phyloP scores from a whole-genome alignment of 306 rosid species.

The Sicyos baderoa region DNA sequence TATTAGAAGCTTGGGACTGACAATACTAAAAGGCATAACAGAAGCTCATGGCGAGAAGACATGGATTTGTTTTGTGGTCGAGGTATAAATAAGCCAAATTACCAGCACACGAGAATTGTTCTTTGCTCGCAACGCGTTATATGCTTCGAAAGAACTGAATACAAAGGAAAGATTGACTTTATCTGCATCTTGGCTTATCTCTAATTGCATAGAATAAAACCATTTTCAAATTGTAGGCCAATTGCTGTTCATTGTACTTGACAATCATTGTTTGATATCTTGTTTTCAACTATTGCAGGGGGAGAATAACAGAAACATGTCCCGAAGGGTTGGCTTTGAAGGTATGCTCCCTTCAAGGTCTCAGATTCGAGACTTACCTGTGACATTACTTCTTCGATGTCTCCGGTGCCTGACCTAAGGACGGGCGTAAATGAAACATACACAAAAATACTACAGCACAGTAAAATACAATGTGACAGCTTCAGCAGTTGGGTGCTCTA shows the following conservation, averaged over 20 bases:
- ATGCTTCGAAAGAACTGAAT: not conserved
- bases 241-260: no score
- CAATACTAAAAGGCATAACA: constrained; percentile 68
- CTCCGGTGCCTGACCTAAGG: no score
- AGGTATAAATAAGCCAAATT: constrained; percentile 39
- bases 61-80: constrained; percentile 87
- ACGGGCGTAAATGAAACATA: no score
- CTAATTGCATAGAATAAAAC: no score
- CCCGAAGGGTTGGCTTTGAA: no score
- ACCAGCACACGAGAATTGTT: not conserved
- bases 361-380: no score
- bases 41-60: constrained; percentile 73
- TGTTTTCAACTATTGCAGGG: constrained; percentile 44
- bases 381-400: no score
- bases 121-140: not conserved
- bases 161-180: not conserved
- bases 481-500: not conserved
- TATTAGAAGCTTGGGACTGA: constrained; percentile 67
- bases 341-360: no score
- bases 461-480: constrained; percentile 32
- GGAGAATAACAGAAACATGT: constrained; percentile 29
- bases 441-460: constrained; percentile 45
- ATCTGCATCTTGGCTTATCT: not conserved
- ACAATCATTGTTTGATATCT: constrained; percentile 10
- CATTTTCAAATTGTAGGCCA: no score